Conservation (phyloP, 257 asterid genomes). For the Solanum ahanhuiri region DNA sequence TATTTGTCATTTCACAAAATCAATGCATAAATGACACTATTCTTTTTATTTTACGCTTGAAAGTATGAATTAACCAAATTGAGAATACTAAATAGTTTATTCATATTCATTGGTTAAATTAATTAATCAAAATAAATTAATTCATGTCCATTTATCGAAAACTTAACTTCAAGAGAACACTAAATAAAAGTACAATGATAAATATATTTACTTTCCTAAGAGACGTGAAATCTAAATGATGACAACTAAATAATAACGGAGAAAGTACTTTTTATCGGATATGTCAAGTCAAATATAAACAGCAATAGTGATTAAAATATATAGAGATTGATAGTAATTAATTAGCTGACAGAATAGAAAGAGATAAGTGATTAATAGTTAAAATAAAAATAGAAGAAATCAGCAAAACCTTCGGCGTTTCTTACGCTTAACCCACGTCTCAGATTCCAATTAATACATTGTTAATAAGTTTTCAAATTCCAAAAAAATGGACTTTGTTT, state of each 20-base stretch:
- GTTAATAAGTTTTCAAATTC: neutral
- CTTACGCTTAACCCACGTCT: slow-evolving; percentile 67
- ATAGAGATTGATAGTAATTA: slow-evolving; percentile 21
- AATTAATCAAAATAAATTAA: no score
- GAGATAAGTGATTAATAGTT: neutral
- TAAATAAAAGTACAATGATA: no score
- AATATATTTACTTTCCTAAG: no score
- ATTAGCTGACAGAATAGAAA: slow-evolving; percentile 51
- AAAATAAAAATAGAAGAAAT: slow-evolving; percentile 4
- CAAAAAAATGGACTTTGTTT: neutral
- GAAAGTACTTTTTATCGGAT: neutral
- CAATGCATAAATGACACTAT: neutral
- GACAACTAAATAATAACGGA: no score
- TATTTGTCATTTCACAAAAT: neutral
- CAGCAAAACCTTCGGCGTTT: slow-evolving; percentile 64
- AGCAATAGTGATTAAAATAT: neutral
- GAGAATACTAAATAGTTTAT: no score
- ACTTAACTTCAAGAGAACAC: no score
- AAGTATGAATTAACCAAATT: no score
- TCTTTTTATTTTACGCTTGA: rapidly evolving
- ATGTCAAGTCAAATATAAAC: neutral
- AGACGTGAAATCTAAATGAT: no score
- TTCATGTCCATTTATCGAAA: no score
- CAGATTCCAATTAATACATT: slow-evolving; percentile 25
- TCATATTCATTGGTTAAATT: no score